Conservation (phyloP, 352 stramenopile genomes). For the Phytophthora tentaculata region DNA sequence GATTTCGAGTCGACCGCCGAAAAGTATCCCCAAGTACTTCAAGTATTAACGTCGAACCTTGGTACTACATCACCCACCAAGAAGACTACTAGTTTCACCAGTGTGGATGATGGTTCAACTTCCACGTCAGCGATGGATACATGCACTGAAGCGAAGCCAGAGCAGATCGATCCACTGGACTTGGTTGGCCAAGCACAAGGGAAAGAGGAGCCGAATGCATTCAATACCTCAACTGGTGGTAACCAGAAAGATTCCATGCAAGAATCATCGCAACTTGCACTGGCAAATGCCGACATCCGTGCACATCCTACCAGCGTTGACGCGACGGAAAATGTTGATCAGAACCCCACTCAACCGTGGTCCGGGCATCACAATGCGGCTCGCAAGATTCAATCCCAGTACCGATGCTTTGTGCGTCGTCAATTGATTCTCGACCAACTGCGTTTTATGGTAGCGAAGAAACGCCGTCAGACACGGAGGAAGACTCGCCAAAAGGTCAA, state of each 20-base stretch:
- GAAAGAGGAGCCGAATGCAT: background rate
- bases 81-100: slow-evolving; percentile 15
- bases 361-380: background rate
- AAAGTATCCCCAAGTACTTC: slow-evolving; percentile 2
- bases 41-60: background rate
- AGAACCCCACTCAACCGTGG: background rate
- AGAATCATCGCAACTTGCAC: background rate
- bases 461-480: slow-evolving; percentile 38
- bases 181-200: background rate
- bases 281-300: background rate
- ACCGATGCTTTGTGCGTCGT: slow-evolving; percentile 41
- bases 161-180: background rate
- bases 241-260: background rate
- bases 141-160: background rate
- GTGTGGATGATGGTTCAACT: slow-evolving; percentile 9
- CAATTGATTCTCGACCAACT: slow-evolving; percentile 47
- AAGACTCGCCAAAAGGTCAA: slow-evolving; percentile 26
- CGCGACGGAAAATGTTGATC: slow-evolving; percentile 3
- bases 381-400: slow-evolving; percentile 46
- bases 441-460: slow-evolving; percentile 43
- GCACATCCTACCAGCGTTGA: background rate
- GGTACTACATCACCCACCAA: slow-evolving; percentile 3
- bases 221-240: background rate
- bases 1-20: slow-evolving; percentile 10
- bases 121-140: background rate